Conservation (phyloP, 2,329 filamentous ascomycete genomes). For the Pestalotiopsis sp. region DNA sequence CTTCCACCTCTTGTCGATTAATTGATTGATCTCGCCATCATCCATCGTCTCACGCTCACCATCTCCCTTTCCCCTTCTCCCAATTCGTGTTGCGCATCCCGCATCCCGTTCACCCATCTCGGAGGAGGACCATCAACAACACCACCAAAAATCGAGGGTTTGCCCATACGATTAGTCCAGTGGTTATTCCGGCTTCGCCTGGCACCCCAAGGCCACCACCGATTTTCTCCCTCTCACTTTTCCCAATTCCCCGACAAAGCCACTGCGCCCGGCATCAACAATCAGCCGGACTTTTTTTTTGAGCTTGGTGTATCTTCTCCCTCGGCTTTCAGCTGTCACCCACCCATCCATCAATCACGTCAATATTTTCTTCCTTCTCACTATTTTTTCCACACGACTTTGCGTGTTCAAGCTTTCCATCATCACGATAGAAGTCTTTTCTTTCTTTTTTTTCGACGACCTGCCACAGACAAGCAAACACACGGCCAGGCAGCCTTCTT, state of each 20-base stretch:
- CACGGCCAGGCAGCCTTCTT: not conserved
- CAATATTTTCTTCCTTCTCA: not conserved
- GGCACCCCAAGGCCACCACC: too few species aligned
- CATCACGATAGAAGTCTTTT: not conserved
- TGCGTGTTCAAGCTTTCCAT: not conserved
- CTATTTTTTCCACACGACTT: not conserved
- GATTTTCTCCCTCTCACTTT: too few species aligned
- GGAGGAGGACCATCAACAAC: not conserved
- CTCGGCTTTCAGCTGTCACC: too few species aligned
- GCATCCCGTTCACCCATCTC: not conserved
- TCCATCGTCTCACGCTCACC: not conserved
- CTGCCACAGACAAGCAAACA: not conserved
- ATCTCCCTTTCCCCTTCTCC: not conserved
- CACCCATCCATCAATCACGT: not conserved
- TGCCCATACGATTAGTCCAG: too few species aligned
- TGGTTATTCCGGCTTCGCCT: too few species aligned
- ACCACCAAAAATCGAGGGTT: too few species aligned
- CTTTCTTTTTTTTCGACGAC: not conserved
- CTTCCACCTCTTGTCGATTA: not conserved
- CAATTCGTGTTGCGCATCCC: not conserved
- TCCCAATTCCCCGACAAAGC: too few species aligned
- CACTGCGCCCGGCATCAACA: too few species aligned
- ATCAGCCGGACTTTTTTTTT: too few species aligned
- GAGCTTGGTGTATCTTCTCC: too few species aligned
- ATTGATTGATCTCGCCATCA: constrained; percentile 1